These are phyloP conservation scores for Olyra latifolia DNA, from an alignment of 176 grass and related monocot species.

Conservation along the genomic window DNA sequence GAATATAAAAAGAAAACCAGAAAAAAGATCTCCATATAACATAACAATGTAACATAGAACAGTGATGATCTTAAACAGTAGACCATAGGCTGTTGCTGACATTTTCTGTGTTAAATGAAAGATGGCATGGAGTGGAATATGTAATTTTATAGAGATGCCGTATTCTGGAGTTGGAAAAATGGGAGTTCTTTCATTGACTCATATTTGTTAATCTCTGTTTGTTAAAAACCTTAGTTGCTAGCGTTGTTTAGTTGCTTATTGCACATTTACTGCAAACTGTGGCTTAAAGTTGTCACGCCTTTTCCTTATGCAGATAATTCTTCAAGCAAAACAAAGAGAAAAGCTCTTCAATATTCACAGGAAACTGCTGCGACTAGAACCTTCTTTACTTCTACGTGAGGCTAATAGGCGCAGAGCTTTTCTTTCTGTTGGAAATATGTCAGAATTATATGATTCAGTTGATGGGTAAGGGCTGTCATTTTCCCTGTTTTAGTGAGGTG, in stretches of 20 bases:
- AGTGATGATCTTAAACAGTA: background rate
- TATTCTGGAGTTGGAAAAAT: background rate
- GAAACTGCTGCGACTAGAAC: constrained; percentile 86
- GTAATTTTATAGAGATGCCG: background rate
- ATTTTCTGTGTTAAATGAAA: constrained; percentile 21
- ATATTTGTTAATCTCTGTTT: background rate
- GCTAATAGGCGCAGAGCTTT: constrained; percentile 96
- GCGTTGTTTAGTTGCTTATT: background rate
- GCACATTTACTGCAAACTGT: constrained; percentile 30
- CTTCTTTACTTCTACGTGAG: constrained; percentile 89
- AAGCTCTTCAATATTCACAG: constrained; percentile 96
- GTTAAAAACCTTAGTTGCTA: background rate
- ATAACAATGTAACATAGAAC: background rate
- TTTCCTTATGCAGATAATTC: constrained; percentile 67
- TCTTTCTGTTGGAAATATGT: constrained; percentile 90
- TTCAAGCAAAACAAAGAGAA: constrained; percentile 84
- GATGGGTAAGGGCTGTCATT: constrained; percentile 69
- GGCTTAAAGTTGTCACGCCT: constrained; percentile 34
- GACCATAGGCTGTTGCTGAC: background rate
- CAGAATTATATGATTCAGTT: constrained; percentile 73
- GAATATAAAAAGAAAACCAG: background rate
- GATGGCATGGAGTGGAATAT: background rate
- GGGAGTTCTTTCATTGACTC: background rate
- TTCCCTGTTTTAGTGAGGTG: background rate
- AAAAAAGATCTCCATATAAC: background rate